phyloP scores from a whole-genome alignment of 2,329 filamentous ascomycete species.

The Hypoxylon sp. region DNA sequence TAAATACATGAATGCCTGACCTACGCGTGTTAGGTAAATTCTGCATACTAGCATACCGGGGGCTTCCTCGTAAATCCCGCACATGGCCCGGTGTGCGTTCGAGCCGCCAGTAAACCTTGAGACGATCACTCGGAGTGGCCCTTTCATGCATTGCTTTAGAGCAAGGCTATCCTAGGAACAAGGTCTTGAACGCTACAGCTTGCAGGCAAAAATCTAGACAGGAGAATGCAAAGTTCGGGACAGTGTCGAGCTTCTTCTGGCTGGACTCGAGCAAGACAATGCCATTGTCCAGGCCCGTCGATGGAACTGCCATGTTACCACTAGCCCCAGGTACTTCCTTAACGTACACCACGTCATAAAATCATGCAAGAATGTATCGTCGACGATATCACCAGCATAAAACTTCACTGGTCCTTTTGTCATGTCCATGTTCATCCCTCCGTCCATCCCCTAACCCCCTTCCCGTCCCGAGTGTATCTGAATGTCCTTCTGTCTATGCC shows the following conservation, averaged over 20 bases:
- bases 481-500: conserved; percentile 19
- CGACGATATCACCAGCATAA: neutral
- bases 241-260: no score
- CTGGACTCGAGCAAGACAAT: no score
- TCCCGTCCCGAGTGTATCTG: neutral
- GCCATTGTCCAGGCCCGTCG: no score
- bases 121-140: neutral
- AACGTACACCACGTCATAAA: conserved; percentile 23
- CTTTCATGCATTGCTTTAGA: no score
- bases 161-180: no score
- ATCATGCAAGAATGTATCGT: conserved; percentile 9
- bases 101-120: neutral
- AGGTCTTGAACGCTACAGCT: no score
- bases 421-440: conserved; percentile 9
- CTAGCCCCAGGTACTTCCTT: conserved; percentile 19
- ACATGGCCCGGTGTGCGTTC: neutral
- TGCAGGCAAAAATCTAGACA: no score
- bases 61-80: neutral
- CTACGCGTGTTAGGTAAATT: no score
- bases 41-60: no score
- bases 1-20: no score
- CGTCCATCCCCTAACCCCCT: conserved; percentile 1
- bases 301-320: conserved; percentile 11
- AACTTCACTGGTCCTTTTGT: no score
- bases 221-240: no score